Evolutionary conservation across 768 basidiomycete genomes (phyloP).

Genomic region (Lentinus tigrinus): DNA sequence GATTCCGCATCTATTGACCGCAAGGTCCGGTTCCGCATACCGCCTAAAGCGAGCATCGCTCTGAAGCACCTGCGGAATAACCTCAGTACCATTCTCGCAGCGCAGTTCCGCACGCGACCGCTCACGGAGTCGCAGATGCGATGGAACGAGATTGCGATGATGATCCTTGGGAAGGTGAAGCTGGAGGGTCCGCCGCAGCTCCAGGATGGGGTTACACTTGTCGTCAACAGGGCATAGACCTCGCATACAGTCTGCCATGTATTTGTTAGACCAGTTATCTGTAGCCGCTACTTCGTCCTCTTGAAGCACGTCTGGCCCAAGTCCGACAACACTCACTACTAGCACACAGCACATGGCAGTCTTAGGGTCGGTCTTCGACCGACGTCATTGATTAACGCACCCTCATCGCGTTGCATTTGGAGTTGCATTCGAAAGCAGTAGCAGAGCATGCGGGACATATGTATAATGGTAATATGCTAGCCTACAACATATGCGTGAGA

Average conservation of each 20-base stretch:
- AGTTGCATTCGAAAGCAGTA: slow-evolving; percentile 15
- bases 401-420: not conserved
- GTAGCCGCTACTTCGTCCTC: not conserved
- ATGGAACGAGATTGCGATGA: slow-evolving; percentile 76
- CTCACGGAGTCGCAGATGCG: slow-evolving; percentile 55
- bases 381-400: not conserved
- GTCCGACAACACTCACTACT: too few species aligned
- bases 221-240: slow-evolving; percentile 15
- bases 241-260: not conserved
- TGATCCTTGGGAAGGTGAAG: slow-evolving; percentile 49
- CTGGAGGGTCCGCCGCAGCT: slow-evolving; percentile 26
- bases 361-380: not conserved
- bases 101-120: slow-evolving; percentile 62
- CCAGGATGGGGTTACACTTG: slow-evolving; percentile 23
- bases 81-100: slow-evolving; percentile 55
- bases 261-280: not conserved
- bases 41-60: slow-evolving; percentile 73
- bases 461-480: slow-evolving; percentile 12
- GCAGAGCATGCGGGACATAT: slow-evolving; percentile 14
- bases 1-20: slow-evolving; percentile 77
- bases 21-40: slow-evolving; percentile 71
- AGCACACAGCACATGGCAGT: too few species aligned
- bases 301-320: too few species aligned
- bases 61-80: slow-evolving; percentile 76
- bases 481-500: slow-evolving; percentile 20